These are phyloP conservation scores for Fistulifera pelliculosa DNA, from an alignment of 108 stramenopile species.

Conservation along the genomic window DNA sequence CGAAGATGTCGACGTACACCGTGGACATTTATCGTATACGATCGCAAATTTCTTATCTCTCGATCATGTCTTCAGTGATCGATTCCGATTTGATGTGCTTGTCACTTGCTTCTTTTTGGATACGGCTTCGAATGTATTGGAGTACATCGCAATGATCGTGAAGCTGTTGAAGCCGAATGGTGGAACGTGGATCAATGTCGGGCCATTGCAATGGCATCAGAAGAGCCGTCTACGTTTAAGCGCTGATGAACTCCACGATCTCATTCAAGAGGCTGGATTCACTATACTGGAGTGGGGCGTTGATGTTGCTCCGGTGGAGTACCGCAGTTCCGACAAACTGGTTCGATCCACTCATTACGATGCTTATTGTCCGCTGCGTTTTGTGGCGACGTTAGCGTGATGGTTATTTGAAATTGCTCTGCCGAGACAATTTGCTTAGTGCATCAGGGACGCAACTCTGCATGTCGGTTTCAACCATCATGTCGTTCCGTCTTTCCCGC, in stretches of 20 bases:
- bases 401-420: too few species aligned
- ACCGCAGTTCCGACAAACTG: constrained; percentile 45
- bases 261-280: constrained; percentile 52
- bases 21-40: constrained; percentile 54
- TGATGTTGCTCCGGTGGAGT: constrained; percentile 40
- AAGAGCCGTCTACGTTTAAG: constrained; percentile 57
- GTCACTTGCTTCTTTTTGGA: constrained; percentile 81
- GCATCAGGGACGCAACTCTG: too few species aligned
- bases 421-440: too few species aligned
- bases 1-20: neutral
- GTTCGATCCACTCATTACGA: constrained; percentile 50
- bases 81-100: constrained; percentile 35
- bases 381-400: constrained; percentile 21
- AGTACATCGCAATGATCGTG: constrained; percentile 46
- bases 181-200: constrained; percentile 78
- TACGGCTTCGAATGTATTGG: constrained; percentile 74
- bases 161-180: constrained; percentile 20
- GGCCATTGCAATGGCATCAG: constrained; percentile 80
- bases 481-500: too few species aligned
- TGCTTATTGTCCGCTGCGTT: constrained; percentile 56
- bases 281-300: constrained; percentile 50
- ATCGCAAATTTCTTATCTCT: constrained; percentile 58
- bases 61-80: constrained; percentile 22
- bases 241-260: constrained; percentile 49
- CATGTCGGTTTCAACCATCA: too few species aligned